phyloP scores from a whole-genome alignment of 2,329 filamentous ascomycete genomes.

The Verticillium nonalfalfae region DNA sequence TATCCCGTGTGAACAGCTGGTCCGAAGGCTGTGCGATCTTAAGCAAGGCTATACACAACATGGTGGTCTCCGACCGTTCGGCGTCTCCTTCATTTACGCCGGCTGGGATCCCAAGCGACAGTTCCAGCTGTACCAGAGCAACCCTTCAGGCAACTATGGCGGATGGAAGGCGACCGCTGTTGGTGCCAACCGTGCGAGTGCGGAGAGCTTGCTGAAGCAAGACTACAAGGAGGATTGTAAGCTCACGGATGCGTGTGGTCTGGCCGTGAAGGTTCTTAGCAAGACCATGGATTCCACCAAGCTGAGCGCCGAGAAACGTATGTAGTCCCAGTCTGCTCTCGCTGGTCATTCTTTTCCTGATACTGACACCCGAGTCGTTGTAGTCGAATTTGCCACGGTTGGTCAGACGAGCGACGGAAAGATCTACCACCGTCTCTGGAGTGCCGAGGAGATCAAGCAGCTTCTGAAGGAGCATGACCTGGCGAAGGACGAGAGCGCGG shows the following conservation, averaged over 20 bases:
- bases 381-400: slow-evolving; percentile 97
- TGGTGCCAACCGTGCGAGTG: slow-evolving; percentile 95
- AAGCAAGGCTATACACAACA: slow-evolving; percentile 99
- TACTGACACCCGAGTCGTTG: slow-evolving; percentile 16
- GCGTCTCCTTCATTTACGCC: slow-evolving; percentile 99
- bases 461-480: slow-evolving; percentile 93
- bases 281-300: slow-evolving; percentile 99
- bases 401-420: slow-evolving; percentile 91
- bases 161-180: slow-evolving; percentile 99
- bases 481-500: slow-evolving; percentile 74
- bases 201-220: slow-evolving; percentile 95
- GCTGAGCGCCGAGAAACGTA: slow-evolving; percentile 98
- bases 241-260: slow-evolving; percentile 89
- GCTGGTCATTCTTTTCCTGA: neutral
- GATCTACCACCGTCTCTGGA: slow-evolving; percentile 98
- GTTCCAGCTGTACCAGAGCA: slow-evolving; percentile 99
- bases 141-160: slow-evolving; percentile 97
- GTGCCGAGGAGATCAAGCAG: slow-evolving; percentile 89
- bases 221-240: slow-evolving; percentile 99
- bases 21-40: slow-evolving; percentile 90
- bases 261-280: slow-evolving; percentile 97
- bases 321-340: slow-evolving; percentile 33
- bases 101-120: slow-evolving; percentile 93
- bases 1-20: slow-evolving; percentile 97
- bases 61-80: slow-evolving; percentile 94